Percentiles rank a stretch among this genome's conserved stretches.
These are phyloP conservation scores for Colletotrichum scovillei DNA, from an alignment of 2,329 filamentous ascomycete genomes.

Conservation along the genomic window DNA sequence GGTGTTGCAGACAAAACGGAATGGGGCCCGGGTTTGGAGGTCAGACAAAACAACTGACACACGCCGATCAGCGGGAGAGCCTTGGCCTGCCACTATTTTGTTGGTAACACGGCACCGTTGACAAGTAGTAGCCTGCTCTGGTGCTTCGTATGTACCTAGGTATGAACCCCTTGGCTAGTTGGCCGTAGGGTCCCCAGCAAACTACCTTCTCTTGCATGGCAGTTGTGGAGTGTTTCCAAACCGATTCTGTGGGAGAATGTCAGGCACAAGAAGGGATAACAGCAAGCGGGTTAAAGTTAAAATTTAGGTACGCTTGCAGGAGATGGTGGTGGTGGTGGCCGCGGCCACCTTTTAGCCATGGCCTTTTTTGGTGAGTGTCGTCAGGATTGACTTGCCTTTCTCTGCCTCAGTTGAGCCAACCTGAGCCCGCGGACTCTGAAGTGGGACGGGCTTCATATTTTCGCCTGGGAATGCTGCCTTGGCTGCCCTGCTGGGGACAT, in stretches of 20 bases:
- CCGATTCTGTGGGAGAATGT: conserved; percentile 20
- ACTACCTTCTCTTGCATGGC: conserved; percentile 18
- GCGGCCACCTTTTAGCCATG: too few relatives aligned
- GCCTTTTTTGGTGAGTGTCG: neutral
- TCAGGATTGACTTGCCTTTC: neutral
- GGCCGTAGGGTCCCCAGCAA: neutral
- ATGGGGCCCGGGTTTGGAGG: neutral
- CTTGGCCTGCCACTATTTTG: neutral
- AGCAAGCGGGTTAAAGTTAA: conserved; percentile 14
- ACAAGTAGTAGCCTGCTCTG: too few relatives aligned
- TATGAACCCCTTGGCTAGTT: neutral
- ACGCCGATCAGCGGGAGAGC: neutral
- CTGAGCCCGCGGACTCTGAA: neutral
- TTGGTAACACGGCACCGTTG: neutral
- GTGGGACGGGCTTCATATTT: neutral
- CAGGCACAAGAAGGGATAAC: neutral
- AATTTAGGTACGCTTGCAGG: neutral
- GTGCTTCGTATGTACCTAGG: too few relatives aligned
- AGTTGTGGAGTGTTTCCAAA: conserved; percentile 19
- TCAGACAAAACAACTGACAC: conserved; percentile 9
- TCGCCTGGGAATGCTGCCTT: neutral
- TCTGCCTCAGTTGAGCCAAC: neutral
- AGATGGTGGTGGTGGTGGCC: neutral
- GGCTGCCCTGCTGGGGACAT: neutral
- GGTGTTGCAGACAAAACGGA: neutral